phyloP scores from a whole-genome alignment of 2,329 filamentous ascomycete genomes.

The Elsinoe arachidis region DNA sequence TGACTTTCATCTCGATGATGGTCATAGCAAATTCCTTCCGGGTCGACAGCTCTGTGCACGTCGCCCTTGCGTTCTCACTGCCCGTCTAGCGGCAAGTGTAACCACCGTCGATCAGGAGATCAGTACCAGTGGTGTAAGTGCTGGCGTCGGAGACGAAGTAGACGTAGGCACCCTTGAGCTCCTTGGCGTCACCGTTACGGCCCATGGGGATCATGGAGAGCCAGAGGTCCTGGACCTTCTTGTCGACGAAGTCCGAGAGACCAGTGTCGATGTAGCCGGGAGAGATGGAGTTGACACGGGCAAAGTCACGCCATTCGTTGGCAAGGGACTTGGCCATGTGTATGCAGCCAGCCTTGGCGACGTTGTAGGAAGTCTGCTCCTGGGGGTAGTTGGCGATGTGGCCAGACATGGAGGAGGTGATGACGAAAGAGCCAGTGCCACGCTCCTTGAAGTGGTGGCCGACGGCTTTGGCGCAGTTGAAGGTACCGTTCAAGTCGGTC shows the following conservation, averaged over 20 bases:
- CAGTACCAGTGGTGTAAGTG: slow-evolving; percentile 44
- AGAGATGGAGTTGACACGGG: slow-evolving; percentile 59
- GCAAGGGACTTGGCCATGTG: slow-evolving; percentile 56
- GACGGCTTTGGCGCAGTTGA: slow-evolving; percentile 82
- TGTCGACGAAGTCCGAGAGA: slow-evolving; percentile 54
- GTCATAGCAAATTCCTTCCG: background rate
- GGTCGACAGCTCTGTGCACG: background rate
- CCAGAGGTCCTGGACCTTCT: slow-evolving; percentile 51
- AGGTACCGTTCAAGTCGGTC: slow-evolving; percentile 77
- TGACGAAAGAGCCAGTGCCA: slow-evolving; percentile 55
- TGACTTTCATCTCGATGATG: slow-evolving; percentile 2
- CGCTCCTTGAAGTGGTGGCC: slow-evolving; percentile 66
- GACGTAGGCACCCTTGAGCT: slow-evolving; percentile 53
- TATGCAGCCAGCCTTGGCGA: slow-evolving; percentile 59
- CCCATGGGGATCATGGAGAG: slow-evolving; percentile 53
- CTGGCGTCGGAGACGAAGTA: slow-evolving; percentile 46
- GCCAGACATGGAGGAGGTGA: slow-evolving; percentile 68
- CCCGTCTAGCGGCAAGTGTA: slow-evolving; percentile 28
- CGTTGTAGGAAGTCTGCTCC: slow-evolving; percentile 56
- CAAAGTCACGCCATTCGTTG: slow-evolving; percentile 63
- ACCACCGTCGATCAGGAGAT: slow-evolving; percentile 44
- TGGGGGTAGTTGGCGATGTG: slow-evolving; percentile 77
- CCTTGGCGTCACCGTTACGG: slow-evolving; percentile 54
- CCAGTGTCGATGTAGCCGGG: slow-evolving; percentile 63
- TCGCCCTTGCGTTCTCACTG: background rate